Conservation (phyloP, 805 yeast genomes). For the Candida qinlingensis region DNA sequence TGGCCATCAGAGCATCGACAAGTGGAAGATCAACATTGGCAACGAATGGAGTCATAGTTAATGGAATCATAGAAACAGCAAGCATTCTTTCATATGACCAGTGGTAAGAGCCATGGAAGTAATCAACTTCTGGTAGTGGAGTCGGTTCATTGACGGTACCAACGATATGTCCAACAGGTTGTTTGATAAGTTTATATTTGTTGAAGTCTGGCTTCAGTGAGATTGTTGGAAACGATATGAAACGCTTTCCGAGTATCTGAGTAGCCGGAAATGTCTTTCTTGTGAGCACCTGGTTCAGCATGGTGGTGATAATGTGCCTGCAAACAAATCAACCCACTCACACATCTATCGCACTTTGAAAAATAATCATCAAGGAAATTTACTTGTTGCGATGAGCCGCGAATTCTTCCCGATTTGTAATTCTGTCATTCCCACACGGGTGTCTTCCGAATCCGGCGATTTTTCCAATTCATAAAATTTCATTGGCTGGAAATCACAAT, state of each 20-base stretch:
- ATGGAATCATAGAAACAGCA: conserved; percentile 58
- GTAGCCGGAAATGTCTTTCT: conserved; percentile 1
- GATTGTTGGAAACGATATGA: conserved; percentile 2
- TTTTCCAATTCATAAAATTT: conserved; percentile 19
- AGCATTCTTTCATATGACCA: conserved; percentile 68
- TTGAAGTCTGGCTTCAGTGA: conserved; percentile 25
- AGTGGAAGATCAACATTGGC: conserved; percentile 43
- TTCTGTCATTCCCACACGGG: conserved; percentile 2
- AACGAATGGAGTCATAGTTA: conserved; percentile 55
- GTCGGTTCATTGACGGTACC: conserved; percentile 73
- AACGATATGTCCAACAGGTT: conserved; percentile 69
- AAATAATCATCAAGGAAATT: no score
- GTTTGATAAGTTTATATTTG: conserved; percentile 45
- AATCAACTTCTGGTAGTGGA: conserved; percentile 51
- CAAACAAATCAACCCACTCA: background rate
- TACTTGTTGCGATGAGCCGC: background rate
- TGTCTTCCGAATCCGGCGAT: background rate
- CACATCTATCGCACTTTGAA: background rate
- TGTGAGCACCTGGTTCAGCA: background rate
- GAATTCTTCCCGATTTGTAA: background rate
- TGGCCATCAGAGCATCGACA: conserved; percentile 51
- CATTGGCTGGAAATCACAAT: conserved; percentile 12
- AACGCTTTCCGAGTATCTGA: conserved; percentile 2
- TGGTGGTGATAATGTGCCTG: background rate
- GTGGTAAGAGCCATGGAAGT: conserved; percentile 63